These are phyloP conservation scores for Pythium scleroteichum DNA, from an alignment of 352 stramenopile species.

Conservation along the genomic window DNA sequence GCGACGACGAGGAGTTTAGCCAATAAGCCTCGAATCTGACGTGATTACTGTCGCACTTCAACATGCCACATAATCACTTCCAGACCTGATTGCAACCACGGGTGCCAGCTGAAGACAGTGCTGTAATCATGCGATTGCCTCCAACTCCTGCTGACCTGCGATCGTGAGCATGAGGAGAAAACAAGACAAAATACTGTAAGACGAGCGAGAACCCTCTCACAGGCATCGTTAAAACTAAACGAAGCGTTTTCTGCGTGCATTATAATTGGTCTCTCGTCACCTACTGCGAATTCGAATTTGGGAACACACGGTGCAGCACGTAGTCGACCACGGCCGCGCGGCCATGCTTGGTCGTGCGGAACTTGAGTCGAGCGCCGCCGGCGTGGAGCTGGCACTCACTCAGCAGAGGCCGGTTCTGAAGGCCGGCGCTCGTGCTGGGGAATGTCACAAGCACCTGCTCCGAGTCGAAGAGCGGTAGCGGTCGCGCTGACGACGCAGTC, in stretches of 20 bases:
- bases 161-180: too few species aligned
- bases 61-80: too few species aligned
- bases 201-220: too few species aligned
- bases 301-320: constrained; percentile 34
- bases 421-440: constrained; percentile 14
- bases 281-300: neutral
- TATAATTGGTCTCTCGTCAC: neutral
- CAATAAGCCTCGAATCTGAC: neutral
- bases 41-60: too few species aligned
- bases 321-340: constrained; percentile 56
- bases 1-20: too few species aligned
- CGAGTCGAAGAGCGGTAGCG: constrained; percentile 31
- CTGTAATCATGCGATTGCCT: too few species aligned
- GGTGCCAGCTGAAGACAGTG: too few species aligned
- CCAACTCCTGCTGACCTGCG: too few species aligned
- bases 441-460: constrained; percentile 52
- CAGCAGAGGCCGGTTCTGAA: constrained; percentile 52
- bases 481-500: neutral
- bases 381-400: constrained; percentile 60
- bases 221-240: too few species aligned
- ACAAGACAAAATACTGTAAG: too few species aligned
- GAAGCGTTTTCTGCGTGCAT: too few species aligned
- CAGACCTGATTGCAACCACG: too few species aligned
- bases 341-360: constrained; percentile 58
- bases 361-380: constrained; percentile 43